Evolutionary conservation across 192 early-diverging fungal species (phyloP).

Genomic region (Backusella tuberculispora): DNA sequence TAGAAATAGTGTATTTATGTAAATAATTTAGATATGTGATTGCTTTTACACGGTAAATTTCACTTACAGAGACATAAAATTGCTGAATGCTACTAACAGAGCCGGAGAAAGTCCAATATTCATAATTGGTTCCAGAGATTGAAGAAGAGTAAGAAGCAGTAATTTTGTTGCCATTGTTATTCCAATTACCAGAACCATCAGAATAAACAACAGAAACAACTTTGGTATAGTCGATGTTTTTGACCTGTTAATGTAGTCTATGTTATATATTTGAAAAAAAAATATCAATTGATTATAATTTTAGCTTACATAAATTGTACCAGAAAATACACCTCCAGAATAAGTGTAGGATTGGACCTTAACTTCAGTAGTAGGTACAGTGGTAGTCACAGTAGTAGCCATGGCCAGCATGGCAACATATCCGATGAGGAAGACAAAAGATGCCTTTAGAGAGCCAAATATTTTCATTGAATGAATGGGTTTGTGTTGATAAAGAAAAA

Average conservation of each 20-base stretch:
- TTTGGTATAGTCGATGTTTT: conserved; percentile 31
- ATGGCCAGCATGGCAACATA: neutral
- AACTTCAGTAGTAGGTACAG: conserved; percentile 29
- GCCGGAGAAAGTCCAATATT: conserved; percentile 31
- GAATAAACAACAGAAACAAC: conserved; percentile 24
- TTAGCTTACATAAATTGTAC: conserved; percentile 27
- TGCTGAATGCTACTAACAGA: conserved; percentile 31
- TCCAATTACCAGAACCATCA: conserved; percentile 21
- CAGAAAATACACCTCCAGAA: conserved; percentile 18
- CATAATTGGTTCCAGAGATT: conserved; percentile 37
- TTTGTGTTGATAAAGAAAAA: neutral
- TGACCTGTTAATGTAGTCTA: neutral
- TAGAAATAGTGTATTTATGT: neutral
- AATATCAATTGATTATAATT: neutral
- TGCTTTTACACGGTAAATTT: neutral
- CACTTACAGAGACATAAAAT: conserved; percentile 36
- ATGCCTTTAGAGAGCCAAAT: neutral
- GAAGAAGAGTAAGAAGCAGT: conserved; percentile 15
- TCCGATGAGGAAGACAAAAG: neutral
- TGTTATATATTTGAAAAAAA: neutral
- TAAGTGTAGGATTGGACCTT: conserved; percentile 24
- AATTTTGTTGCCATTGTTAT: neutral
- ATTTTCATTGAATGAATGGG: neutral
- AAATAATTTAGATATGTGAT: neutral
- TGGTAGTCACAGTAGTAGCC: neutral